Evolutionary conservation across 805 yeast genomes (phyloP).

Genomic region (Hyphopichia homilentoma): DNA sequence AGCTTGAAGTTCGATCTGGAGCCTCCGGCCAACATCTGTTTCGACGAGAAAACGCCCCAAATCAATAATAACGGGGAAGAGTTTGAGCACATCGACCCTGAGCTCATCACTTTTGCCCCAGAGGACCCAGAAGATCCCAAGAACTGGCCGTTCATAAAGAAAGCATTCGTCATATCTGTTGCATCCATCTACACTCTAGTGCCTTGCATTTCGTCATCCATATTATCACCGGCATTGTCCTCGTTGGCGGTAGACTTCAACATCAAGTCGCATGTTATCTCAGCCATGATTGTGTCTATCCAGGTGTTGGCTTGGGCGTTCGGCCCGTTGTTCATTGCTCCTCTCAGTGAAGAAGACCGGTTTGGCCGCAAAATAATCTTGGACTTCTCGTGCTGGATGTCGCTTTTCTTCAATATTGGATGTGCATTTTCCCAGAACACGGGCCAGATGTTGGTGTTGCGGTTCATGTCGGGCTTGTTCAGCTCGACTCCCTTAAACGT

Average conservation of each 20-base stretch:
- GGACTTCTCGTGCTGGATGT: constrained; percentile 31
- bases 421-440: constrained; percentile 33
- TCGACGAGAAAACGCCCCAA: constrained; percentile 13
- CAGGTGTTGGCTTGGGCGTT: constrained; percentile 38
- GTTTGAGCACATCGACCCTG: constrained; percentile 31
- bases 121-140: constrained; percentile 33
- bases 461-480: constrained; percentile 35
- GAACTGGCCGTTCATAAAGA: constrained; percentile 26
- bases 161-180: constrained; percentile 18
- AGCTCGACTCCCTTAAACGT: constrained; percentile 38
- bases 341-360: constrained; percentile 33
- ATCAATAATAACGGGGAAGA: constrained; percentile 28
- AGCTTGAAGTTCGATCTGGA: too few species aligned
- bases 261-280: constrained; percentile 19
- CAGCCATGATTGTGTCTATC: constrained; percentile 32
- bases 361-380: constrained; percentile 33
- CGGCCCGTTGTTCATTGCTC: constrained; percentile 38
- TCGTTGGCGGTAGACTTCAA: constrained; percentile 25
- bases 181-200: constrained; percentile 35
- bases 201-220: constrained; percentile 40
- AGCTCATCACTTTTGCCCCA: constrained; percentile 33
- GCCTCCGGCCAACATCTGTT: too few species aligned
- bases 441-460: constrained; percentile 27
- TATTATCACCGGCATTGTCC: constrained; percentile 33
- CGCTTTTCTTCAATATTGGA: constrained; percentile 30